Evolutionary conservation across 2,329 filamentous ascomycete species (phyloP), one percentile per base, ranked within the genome.

Genomic region (Ramularia endophylla): DNA sequence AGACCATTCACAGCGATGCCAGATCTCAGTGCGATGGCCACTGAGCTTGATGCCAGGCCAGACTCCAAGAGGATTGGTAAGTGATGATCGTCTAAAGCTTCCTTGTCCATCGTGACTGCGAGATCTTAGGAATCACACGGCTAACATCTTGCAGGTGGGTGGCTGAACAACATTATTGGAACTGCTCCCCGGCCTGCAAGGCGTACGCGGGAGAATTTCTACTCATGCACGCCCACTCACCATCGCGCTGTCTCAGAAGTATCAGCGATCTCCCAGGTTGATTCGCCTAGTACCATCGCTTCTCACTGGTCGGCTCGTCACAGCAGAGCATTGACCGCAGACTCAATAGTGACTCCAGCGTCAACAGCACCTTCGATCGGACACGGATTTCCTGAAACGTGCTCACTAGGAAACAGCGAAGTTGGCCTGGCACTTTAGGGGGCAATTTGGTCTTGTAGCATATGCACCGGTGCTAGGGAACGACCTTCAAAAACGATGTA

Each of bases 271-370:
- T 53, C 52, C 8, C 51, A 55, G 18, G 17, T 48, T n/a, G 53
- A 55, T 17, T 52, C 52, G 16, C 50, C 53, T 2, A 44, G 36
- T 34, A 36, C 42, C 4, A 36, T 52, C 5, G 53, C 55, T 4
- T 56, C 54, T 6, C 47, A 47, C 9, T 48, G 36, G 4, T 51
- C 52, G 2, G 54, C 52, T n/a, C 43, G 44, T 7, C 57, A 60
- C 45, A 57, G 50, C 28, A 48, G 56, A 6, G 53, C 55, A 5
- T 31, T 50, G n/a, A 58, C 55, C 7, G 50, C 30, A 8, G 44
- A 46, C 15, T 44, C 41, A 1, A 41, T 43, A 29, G 36, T 46
- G 44, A 38, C 48, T 12, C 43, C 46, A 4, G 33, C 46, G 5
- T 48, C 47, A 11, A 47, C 22, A 11, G 22, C 22, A 25, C 22